phyloP scores from a whole-genome alignment of 2,329 filamentous ascomycete genomes.

The Fusarium sp. region DNA sequence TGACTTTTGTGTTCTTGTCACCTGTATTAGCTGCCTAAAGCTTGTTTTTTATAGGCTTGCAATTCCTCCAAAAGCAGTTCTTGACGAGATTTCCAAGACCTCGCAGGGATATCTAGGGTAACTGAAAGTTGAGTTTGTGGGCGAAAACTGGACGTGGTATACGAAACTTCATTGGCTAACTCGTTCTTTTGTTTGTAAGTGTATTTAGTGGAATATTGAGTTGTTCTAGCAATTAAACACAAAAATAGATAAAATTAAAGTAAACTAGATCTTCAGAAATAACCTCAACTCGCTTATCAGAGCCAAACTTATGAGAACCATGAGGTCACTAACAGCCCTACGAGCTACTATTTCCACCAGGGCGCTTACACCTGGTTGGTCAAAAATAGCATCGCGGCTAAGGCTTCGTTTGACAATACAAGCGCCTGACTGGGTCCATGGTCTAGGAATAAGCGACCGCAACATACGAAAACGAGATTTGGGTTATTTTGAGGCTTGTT shows the following conservation, averaged over 20 bases:
- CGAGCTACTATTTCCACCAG: background rate
- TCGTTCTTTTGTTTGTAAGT: background rate
- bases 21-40: no score
- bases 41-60: no score
- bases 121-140: background rate
- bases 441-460: conserved; percentile 22
- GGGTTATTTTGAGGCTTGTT: background rate
- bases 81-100: background rate
- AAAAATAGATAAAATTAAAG: background rate
- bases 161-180: background rate
- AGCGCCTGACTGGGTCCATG: conserved; percentile 5
- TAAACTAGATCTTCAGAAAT: background rate
- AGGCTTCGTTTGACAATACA: background rate
- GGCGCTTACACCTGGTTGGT: background rate
- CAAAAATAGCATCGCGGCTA: conserved; percentile 46
- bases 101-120: background rate
- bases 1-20: no score
- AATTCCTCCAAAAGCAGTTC: background rate
- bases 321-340: background rate
- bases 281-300: background rate
- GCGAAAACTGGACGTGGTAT: background rate
- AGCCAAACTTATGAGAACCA: background rate
- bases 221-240: background rate
- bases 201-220: background rate
- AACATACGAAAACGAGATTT: conserved; percentile 8